phyloP scores from a whole-genome alignment of 306 rosid genomes.

The Medicago arabica region DNA sequence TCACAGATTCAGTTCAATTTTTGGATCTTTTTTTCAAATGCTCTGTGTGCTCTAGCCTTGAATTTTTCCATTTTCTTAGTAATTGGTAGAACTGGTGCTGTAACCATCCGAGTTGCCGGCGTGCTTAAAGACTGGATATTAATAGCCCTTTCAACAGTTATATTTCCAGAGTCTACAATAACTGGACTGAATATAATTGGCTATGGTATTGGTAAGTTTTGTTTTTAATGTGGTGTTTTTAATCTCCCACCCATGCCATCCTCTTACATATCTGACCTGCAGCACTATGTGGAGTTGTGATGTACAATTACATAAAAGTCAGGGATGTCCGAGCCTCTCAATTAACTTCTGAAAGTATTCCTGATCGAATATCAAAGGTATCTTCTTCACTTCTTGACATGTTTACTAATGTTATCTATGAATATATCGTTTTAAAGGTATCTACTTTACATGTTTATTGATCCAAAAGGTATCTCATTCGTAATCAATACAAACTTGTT shows the following conservation, averaged over 20 bases:
- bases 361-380: conserved; percentile 75
- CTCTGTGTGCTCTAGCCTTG: conserved; percentile 90
- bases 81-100: conserved; percentile 97
- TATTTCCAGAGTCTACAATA: conserved; percentile 92
- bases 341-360: conserved; percentile 61
- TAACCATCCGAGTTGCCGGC: conserved; percentile 92
- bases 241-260: neutral
- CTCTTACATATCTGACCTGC: conserved; percentile 42
- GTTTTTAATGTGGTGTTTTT: conserved; percentile 12
- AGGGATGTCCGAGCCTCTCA: conserved; percentile 93
- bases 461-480: neutral
- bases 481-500: conserved; percentile 4
- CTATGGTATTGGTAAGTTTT: conserved; percentile 81
- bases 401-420: neutral
- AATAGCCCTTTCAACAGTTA: conserved; percentile 92
- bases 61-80: conserved; percentile 94
- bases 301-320: conserved; percentile 91
- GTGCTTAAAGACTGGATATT: conserved; percentile 96
- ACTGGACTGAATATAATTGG: conserved; percentile 90
- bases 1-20: conserved; percentile 88
- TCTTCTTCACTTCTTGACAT: conserved; percentile 31
- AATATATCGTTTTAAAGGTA: conserved; percentile 51
- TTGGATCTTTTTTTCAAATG: conserved; percentile 94
- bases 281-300: conserved; percentile 88
- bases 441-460: conserved; percentile 17